Conservation (phyloP, 768 basidiomycete species). For the Russula virescens region DNA sequence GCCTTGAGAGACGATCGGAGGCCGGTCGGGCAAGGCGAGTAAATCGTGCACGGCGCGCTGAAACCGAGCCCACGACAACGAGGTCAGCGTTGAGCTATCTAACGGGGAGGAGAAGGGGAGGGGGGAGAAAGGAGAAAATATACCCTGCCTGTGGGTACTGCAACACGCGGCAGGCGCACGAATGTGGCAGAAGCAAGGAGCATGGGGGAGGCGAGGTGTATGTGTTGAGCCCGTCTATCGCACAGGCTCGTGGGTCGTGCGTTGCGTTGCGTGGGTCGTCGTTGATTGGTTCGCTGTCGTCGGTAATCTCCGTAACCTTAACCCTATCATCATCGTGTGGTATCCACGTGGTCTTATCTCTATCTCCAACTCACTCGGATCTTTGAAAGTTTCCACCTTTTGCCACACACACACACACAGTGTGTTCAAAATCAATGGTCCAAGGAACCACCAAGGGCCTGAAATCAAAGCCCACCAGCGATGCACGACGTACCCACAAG, state of each 20-base stretch:
- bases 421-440: conserved; percentile 44
- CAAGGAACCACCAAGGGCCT: conserved; percentile 87
- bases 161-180: conserved; percentile 19
- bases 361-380: too few species aligned
- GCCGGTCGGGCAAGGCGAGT: conserved; percentile 48
- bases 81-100: background rate
- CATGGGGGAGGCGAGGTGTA: conserved; percentile 30
- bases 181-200: conserved; percentile 33
- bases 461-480: conserved; percentile 43
- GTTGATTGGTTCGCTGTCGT: background rate
- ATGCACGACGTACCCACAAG: conserved; percentile 55
- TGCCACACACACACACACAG: too few species aligned
- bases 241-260: too few species aligned
- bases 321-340: background rate
- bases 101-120: too few species aligned
- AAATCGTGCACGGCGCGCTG: conserved; percentile 77
- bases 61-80: conserved; percentile 3
- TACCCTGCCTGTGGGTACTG: conserved; percentile 13
- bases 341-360: too few species aligned
- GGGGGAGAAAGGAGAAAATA: too few species aligned
- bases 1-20: conserved; percentile 71
- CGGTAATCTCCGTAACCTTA: conserved; percentile 21
- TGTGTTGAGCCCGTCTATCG: background rate
- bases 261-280: background rate
- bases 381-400: too few species aligned